A percentile compares a stretch with the other conserved stretches of the same genome.
phyloP scores from a whole-genome alignment of 2,329 filamentous ascomycete species.

The Sphaerulina musiva region DNA sequence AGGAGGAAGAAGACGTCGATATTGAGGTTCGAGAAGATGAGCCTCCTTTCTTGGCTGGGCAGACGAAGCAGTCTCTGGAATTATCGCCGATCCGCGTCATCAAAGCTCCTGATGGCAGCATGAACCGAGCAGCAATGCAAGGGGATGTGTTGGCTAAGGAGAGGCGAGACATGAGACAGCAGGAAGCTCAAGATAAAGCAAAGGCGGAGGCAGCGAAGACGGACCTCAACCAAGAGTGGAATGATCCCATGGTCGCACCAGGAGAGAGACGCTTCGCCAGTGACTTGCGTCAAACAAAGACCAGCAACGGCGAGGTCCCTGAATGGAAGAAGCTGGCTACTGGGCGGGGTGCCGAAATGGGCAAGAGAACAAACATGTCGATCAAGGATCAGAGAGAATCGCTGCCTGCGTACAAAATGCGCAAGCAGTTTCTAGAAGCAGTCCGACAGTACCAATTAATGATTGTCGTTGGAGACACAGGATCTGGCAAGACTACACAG shows the following conservation, averaged over 20 bases:
- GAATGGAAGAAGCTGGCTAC: slow-evolving; percentile 83
- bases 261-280: slow-evolving; percentile 83
- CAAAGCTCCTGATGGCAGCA: slow-evolving; percentile 94
- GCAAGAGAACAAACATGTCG: slow-evolving; percentile 79
- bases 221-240: slow-evolving; percentile 85
- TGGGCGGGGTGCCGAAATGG: slow-evolving; percentile 66
- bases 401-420: slow-evolving; percentile 82
- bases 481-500: slow-evolving; percentile 95
- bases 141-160: slow-evolving; percentile 85
- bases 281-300: slow-evolving; percentile 67
- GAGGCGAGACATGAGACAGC: slow-evolving; percentile 77
- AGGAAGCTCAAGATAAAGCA: slow-evolving; percentile 72
- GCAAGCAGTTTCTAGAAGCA: slow-evolving; percentile 79
- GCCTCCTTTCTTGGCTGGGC: slow-evolving; percentile 88
- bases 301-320: slow-evolving; percentile 62
- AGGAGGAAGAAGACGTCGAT: slow-evolving; percentile 92
- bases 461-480: slow-evolving; percentile 95
- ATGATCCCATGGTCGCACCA: slow-evolving; percentile 87
- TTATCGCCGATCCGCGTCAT: slow-evolving; percentile 92
- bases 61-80: slow-evolving; percentile 93
- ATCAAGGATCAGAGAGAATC: slow-evolving; percentile 93
- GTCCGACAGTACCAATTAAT: slow-evolving; percentile 81
- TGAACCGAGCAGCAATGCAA: slow-evolving; percentile 93
- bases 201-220: slow-evolving; percentile 70
- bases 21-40: slow-evolving; percentile 96